A percentile compares a stretch with the other conserved stretches of the same genome.
Conservation (phyloP, 129 eudicot species). For the Apium graveolens region DNA sequence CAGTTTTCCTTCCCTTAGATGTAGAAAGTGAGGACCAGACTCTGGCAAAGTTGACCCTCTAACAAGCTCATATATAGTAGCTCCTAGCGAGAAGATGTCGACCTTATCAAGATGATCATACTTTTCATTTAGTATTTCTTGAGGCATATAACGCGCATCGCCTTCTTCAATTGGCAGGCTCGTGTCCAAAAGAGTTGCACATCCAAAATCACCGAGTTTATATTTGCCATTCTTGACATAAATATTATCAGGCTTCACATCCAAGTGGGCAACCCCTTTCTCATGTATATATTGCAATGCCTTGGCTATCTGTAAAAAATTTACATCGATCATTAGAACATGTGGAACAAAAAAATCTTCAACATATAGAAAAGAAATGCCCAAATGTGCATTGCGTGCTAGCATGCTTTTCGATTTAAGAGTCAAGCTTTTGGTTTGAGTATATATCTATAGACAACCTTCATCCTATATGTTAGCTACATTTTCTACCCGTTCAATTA, state of each 20-base stretch:
- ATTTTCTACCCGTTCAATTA: background rate
- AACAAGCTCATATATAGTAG: conserved; percentile 64
- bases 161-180: conserved; percentile 91
- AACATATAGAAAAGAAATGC: background rate
- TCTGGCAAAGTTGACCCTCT: conserved; percentile 69
- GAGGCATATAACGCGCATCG: conserved; percentile 97
- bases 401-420: background rate
- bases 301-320: conserved; percentile 57
- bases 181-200: conserved; percentile 72
- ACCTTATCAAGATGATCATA: conserved; percentile 87
- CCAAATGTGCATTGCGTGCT: background rate
- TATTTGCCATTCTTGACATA: conserved; percentile 62
- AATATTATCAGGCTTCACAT: conserved; percentile 88
- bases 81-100: conserved; percentile 85
- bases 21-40: conserved; percentile 52
- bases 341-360: background rate
- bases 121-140: conserved; percentile 79
- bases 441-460: background rate
- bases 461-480: background rate
- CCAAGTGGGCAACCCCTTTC: conserved; percentile 82
- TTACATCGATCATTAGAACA: background rate
- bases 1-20: conserved; percentile 68
- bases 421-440: background rate
- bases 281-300: conserved; percentile 72
- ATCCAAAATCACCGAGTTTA: conserved; percentile 95